phyloP scores from a whole-genome alignment of 306 rosid genomes.

The Quercus gilva region DNA sequence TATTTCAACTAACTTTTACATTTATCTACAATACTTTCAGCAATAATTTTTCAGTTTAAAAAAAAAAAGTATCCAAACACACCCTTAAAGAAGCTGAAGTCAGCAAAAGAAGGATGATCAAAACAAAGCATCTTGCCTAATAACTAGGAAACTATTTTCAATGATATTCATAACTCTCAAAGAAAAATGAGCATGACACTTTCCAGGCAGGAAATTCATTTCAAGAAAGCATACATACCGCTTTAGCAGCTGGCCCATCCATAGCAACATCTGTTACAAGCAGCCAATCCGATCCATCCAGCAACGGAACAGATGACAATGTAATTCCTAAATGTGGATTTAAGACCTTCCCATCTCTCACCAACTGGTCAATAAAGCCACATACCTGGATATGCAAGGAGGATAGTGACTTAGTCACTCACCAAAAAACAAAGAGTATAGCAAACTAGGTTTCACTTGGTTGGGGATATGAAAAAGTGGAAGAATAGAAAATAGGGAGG shows the following conservation, averaged over 20 bases:
- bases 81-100: conserved; percentile 1
- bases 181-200: neutral
- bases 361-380: conserved; percentile 96
- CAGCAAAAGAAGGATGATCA: conserved; percentile 4
- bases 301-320: too few species aligned
- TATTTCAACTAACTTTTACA: too few species aligned
- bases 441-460: too few species aligned
- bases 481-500: too few species aligned
- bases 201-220: neutral
- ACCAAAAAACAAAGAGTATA: neutral
- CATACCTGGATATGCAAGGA: conserved; percentile 47
- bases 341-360: conserved; percentile 89
- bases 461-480: too few species aligned
- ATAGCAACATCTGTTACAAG: conserved; percentile 89
- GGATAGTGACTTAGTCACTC: neutral
- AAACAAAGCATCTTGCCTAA: conserved; percentile 1
- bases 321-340: conserved; percentile 60
- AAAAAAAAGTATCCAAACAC: too few species aligned
- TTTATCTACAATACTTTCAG: too few species aligned
- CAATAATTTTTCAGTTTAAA: too few species aligned
- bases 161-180: neutral
- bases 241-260: conserved; percentile 95
- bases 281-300: conserved; percentile 39
- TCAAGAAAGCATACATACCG: conserved; percentile 23
- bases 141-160: conserved; percentile 5